Evolutionary conservation across 2,329 filamentous ascomycete genomes (phyloP).

Genomic region (Fusarium abutilonis): DNA sequence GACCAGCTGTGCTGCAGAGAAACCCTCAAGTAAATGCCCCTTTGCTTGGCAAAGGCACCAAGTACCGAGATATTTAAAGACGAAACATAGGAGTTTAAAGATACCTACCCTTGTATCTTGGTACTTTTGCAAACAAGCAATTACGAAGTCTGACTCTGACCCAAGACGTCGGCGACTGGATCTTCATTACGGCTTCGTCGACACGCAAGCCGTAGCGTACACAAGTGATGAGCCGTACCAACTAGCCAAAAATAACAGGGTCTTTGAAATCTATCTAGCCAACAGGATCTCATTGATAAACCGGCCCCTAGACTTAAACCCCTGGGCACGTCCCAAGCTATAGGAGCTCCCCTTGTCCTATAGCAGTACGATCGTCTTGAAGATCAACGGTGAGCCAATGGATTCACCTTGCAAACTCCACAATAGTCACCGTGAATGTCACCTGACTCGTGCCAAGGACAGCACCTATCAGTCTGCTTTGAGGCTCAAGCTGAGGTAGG

Average conservation of each 20-base stretch:
- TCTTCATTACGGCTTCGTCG: slow-evolving; percentile 17
- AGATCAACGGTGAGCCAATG: slow-evolving; percentile 31
- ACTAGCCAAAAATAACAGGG: background rate
- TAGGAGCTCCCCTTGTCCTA: slow-evolving; percentile 9
- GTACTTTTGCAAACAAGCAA: slow-evolving; percentile 4
- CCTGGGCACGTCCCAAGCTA: slow-evolving; percentile 1
- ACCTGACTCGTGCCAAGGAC: slow-evolving; percentile 20
- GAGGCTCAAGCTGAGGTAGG: slow-evolving; percentile 18
- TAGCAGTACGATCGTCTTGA: slow-evolving; percentile 25
- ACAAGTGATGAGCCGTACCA: slow-evolving; percentile 16
- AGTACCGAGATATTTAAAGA: slow-evolving; percentile 2
- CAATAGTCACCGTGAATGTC: slow-evolving; percentile 1
- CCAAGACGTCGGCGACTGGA: slow-evolving; percentile 5
- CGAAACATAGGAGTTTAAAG: slow-evolving; percentile 8
- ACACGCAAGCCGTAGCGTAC: slow-evolving; percentile 22
- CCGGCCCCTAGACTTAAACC: background rate
- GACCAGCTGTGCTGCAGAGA: background rate
- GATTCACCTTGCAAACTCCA: slow-evolving; percentile 3
- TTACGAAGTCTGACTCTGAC: slow-evolving; percentile 12
- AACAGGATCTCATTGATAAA: background rate
- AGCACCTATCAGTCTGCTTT: background rate
- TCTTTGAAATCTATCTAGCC: background rate
- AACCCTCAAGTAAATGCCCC: background rate
- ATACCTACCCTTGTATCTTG: background rate
- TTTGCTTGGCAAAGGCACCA: slow-evolving; percentile 19